phyloP scores from a whole-genome alignment of 73 alveolate species.

The Paramecium sonneborni region DNA sequence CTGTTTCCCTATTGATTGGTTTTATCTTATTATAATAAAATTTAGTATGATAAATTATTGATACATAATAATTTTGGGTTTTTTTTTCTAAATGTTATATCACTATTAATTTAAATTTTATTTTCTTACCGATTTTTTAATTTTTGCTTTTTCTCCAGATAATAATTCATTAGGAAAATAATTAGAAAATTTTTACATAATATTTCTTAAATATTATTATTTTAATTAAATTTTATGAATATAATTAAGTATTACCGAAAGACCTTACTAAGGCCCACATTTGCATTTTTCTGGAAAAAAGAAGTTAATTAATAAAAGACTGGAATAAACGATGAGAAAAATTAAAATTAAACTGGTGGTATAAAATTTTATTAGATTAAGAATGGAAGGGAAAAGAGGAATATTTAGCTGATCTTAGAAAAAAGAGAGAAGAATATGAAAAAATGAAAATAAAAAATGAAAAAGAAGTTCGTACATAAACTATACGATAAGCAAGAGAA shows the following conservation, averaged over 20 bases:
- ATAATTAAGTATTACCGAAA: background rate
- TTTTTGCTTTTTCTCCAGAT: no score
- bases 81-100: no score
- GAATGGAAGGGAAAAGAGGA: slow-evolving; percentile 48
- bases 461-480: slow-evolving; percentile 33
- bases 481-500: slow-evolving; percentile 34
- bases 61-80: no score
- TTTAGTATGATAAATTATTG: no score
- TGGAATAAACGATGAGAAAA: background rate
- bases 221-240: background rate
- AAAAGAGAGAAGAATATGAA: slow-evolving; percentile 51
- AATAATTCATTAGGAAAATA: no score
- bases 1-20: no score
- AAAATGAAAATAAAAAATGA: slow-evolving; percentile 32
- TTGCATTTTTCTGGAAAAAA: background rate
- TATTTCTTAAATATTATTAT: no score
- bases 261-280: background rate
- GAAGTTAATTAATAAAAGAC: background rate
- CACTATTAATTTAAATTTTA: no score
- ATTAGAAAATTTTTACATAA: no score
- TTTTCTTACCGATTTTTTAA: no score
- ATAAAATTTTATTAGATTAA: background rate
- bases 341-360: background rate
- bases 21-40: no score
- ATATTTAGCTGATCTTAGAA: background rate